A percentile compares a stretch with the other conserved stretches of the same genome.
Evolutionary conservation across 2,329 filamentous ascomycete species (phyloP).

Genomic region (Trichophyton equinum): DNA sequence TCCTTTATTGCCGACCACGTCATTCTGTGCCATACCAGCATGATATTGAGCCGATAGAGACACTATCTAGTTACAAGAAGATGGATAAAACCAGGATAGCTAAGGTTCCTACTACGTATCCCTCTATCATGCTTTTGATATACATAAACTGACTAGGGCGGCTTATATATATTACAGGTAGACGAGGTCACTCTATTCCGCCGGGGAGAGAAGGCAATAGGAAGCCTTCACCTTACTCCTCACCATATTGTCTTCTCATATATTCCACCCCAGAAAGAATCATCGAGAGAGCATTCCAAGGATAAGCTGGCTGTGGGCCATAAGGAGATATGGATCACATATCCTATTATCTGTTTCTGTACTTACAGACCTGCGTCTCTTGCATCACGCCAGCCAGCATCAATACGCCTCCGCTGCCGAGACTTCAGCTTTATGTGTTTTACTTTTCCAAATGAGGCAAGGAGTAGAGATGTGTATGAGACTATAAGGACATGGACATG

Average conservation of each 20-base stretch:
- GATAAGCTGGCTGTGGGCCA: constrained; percentile 35
- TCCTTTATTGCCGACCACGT: background rate
- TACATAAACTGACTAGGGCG: constrained; percentile 1
- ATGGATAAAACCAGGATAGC: constrained; percentile 15
- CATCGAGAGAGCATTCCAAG: constrained; percentile 22
- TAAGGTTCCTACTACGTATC: constrained; percentile 8
- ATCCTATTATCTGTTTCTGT: constrained; percentile 78
- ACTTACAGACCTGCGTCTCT: constrained; percentile 61
- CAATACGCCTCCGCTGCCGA: constrained; percentile 75
- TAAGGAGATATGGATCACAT: constrained; percentile 83
- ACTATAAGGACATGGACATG: constrained; percentile 71
- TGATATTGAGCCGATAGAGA: background rate
- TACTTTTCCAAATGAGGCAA: constrained; percentile 62
- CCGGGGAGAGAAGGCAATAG: constrained; percentile 43
- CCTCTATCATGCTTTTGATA: background rate
- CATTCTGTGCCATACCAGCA: background rate
- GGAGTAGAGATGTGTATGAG: constrained; percentile 76
- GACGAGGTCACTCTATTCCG: constrained; percentile 48
- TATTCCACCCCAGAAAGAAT: constrained; percentile 32
- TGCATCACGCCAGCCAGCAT: constrained; percentile 57
- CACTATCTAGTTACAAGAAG: background rate
- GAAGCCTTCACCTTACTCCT: constrained; percentile 50
- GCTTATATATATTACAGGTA: constrained; percentile 25
- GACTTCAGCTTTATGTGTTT: constrained; percentile 93
- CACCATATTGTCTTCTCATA: constrained; percentile 55